Base-by-base conservation (phyloP, 2,329 filamentous ascomycete genomes). In the Berkeleyomyces rouxiae region DNA sequence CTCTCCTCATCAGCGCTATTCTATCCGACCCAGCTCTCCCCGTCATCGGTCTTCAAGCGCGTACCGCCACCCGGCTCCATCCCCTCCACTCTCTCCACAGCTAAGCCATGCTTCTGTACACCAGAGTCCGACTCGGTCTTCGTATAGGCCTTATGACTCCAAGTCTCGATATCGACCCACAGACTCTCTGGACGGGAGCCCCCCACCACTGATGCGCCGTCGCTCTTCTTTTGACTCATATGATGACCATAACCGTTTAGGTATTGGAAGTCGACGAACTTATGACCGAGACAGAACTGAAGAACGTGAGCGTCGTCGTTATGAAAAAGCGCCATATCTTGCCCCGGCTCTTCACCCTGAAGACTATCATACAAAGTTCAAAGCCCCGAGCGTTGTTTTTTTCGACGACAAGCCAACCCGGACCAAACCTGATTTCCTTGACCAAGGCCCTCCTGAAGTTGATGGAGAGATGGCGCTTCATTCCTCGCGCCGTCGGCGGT, bases 141-240 rank as follows among this genome's bases (percentile, higher is more conserved):
- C 33, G 31, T 7, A 55, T 16, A 39, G 51, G n/a, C 33, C 11
- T 13, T 11, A 55, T 4, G 51, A 31, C 13, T 39, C 51, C 7
- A 55, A n/a, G 23, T 13, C 51, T 37, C n/a, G 51, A n/a, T 39
- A 55, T 55, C 51, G 51, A 7, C 51, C 51, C 5, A 13, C 33
- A 10, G 51, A 37, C 10, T 9, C 42, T 37, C 5, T 42, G n/a
- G 31, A 42, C 39, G 3, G 40, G 4, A 55, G 33, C 1, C 62
- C 58, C 11, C 59, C 59, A 5, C 63, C 59, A 1, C 11, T 47
- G 40, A 60, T 49, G 51, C 51, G 43, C 16, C 63, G 55, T 16
- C 44, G 60, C 9, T 49, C 60, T 36, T 64, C 63, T 5, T 47
- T 62, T 58, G 63, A 64, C 7, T 64, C 63, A 6, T 62, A 40